Conservation (phyloP, 345 rosid species). For the Populus tremula region DNA sequence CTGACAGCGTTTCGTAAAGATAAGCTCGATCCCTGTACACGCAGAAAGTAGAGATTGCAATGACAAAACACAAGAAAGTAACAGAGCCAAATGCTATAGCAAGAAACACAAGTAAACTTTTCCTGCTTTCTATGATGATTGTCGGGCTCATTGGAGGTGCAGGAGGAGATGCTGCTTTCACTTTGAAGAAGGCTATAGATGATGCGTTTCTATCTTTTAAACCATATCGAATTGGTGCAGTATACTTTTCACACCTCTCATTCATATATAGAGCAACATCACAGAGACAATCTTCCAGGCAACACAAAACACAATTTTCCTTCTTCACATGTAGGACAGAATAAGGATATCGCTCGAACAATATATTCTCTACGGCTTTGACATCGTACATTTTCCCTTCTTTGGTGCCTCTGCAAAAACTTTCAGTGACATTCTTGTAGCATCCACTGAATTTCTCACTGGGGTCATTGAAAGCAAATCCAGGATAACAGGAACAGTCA, state of each 20-base stretch:
- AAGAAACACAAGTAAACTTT: not conserved
- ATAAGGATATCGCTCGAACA: not conserved
- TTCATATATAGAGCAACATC: not conserved
- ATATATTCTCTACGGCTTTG: not conserved
- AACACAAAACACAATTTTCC: constrained; percentile 5
- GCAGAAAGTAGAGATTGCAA: constrained; percentile 17
- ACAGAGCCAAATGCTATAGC: constrained; percentile 8
- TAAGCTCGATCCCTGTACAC: constrained; percentile 15
- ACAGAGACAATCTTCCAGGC: constrained; percentile 13
- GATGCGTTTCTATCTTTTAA: not conserved
- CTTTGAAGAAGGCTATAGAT: not conserved
- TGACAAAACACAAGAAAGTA: constrained; percentile 7
- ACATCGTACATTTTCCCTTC: not conserved
- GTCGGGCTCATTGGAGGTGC: not conserved
- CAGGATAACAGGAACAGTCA: constrained; percentile 12
- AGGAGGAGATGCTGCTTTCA: not conserved
- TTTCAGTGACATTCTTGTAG: not conserved
- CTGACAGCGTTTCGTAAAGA: not conserved
- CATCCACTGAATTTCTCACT: not conserved
- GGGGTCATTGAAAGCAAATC: not conserved
- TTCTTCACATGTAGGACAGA: not conserved
- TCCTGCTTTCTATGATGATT: not conserved
- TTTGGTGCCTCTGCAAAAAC: not conserved
- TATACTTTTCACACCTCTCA: not conserved
- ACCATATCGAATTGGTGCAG: constrained; percentile 3